phyloP scores from a whole-genome alignment of 805 yeast species.

The Komagataella kurtzmanii region DNA sequence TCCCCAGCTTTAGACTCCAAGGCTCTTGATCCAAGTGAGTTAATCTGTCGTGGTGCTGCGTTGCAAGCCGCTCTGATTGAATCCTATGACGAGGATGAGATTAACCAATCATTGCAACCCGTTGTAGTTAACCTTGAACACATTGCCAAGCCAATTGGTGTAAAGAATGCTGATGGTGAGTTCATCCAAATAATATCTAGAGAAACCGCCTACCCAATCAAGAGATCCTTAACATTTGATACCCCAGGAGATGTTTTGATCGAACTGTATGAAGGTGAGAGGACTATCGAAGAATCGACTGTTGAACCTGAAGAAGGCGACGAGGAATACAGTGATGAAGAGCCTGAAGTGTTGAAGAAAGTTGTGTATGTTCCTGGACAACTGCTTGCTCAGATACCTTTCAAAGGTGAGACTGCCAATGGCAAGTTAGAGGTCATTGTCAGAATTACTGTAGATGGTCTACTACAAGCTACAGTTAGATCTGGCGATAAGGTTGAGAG shows the following conservation, averaged over 20 bases:
- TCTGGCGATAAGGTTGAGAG: slow-evolving; percentile 36
- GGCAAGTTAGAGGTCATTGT: slow-evolving; percentile 55
- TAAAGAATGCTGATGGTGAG: slow-evolving; percentile 55
- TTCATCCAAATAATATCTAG: slow-evolving; percentile 64
- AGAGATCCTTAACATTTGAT: slow-evolving; percentile 54
- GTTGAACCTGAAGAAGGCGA: slow-evolving; percentile 49
- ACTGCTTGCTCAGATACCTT: slow-evolving; percentile 64
- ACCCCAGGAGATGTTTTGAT: slow-evolving; percentile 52
- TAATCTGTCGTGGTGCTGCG: slow-evolving; percentile 90
- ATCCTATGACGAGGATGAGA: slow-evolving; percentile 72
- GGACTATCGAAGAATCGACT: slow-evolving; percentile 70
- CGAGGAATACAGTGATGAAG: slow-evolving; percentile 50
- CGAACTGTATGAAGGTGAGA: slow-evolving; percentile 75
- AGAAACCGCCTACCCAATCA: slow-evolving; percentile 86
- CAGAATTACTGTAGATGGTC: slow-evolving; percentile 53
- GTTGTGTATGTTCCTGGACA: slow-evolving; percentile 62
- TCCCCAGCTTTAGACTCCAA: slow-evolving; percentile 72
- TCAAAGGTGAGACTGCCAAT: slow-evolving; percentile 55
- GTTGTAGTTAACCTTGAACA: slow-evolving; percentile 84
- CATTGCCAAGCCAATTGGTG: slow-evolving; percentile 70
- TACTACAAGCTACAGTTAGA: slow-evolving; percentile 50
- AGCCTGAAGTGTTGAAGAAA: slow-evolving; percentile 77
- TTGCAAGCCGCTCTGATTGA: slow-evolving; percentile 85
- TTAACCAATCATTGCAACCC: slow-evolving; percentile 69
- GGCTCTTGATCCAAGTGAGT: slow-evolving; percentile 79